phyloP scores from a whole-genome alignment of 352 stramenopile genomes.

The Globisporangium irregulare region DNA sequence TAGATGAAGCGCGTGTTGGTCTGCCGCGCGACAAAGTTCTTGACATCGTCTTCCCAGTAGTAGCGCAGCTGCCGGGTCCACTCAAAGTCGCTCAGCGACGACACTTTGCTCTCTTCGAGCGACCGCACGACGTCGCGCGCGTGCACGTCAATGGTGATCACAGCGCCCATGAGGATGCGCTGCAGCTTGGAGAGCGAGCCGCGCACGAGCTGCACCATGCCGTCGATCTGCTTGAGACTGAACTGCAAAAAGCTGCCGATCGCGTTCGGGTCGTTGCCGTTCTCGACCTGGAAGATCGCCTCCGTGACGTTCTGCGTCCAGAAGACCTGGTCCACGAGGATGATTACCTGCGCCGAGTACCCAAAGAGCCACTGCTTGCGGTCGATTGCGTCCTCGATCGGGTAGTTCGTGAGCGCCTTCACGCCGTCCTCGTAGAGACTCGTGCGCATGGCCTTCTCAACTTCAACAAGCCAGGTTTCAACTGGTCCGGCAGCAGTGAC shows the following conservation, averaged over 20 bases:
- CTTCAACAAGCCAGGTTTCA: conserved; percentile 84
- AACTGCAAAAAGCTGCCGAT: conserved; percentile 86
- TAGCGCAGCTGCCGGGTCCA: conserved; percentile 90
- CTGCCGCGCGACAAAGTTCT: conserved; percentile 82
- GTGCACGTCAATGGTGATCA: conserved; percentile 93
- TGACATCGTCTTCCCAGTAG: conserved; percentile 85
- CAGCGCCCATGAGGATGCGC: conserved; percentile 85
- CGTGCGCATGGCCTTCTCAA: conserved; percentile 86
- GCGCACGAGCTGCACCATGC: conserved; percentile 90
- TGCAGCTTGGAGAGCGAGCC: conserved; percentile 83
- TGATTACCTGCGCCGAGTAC: conserved; percentile 84
- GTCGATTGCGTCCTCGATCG: conserved; percentile 85
- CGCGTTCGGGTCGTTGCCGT: conserved; percentile 54
- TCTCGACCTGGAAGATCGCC: conserved; percentile 76
- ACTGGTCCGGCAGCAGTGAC: conserved; percentile 85
- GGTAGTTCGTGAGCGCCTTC: conserved; percentile 82
- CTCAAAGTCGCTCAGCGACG: conserved; percentile 86
- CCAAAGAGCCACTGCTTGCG: conserved; percentile 88
- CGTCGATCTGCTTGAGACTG: conserved; percentile 90
- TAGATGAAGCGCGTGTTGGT: conserved; percentile 87
- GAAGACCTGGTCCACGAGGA: conserved; percentile 91
- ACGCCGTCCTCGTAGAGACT: conserved; percentile 87
- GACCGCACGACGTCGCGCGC: conserved; percentile 87
- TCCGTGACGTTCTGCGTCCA: conserved; percentile 89
- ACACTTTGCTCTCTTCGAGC: conserved; percentile 76